Base-by-base conservation (phyloP, 345 rosid genomes). In the Rhodamnia argentea region DNA sequence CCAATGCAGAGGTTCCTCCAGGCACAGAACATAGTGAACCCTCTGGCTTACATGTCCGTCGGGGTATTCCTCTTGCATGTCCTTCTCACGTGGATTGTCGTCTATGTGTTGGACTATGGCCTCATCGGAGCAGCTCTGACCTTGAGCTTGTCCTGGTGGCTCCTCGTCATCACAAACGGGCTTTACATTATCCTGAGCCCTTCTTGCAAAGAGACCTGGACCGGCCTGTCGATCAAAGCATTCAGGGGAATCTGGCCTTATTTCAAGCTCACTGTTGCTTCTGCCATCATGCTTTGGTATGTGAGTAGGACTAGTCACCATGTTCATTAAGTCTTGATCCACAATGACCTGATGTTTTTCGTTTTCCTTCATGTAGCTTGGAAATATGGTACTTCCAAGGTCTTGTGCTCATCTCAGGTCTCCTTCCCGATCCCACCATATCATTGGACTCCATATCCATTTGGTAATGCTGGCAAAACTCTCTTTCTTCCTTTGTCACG, bases 301-400 rank as follows among this genome's bases (percentile, higher is more conserved):
- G 81, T 83, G 47, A 18, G 47, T 4, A 70, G 47, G 47, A 18
- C 47, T 37, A 20, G 26, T 70, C 47, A 70, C 47, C 26, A 32
- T 83, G 62, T 22, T 84, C 64, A 40, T 58, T 47, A n/a, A 74
- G 87, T 81, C 15, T 44, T 85, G 42, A 52, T 37, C 47, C 70
- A 29, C 27, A 22, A 7, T 51, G 52, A 53, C 32, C 26, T 58
- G 51, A 82, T 40, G 16, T 83, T 83, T 27, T 42, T 32, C 47
- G 7, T 83, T 20, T 20, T n/a, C 55, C 51, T 37, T 40, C n/a
- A 37, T 89, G 89, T 62, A 97, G 98, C 86, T 94, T 97, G 94
- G 99, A 97, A 93, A 92, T 97, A 84, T 97, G 99, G 98, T 97
- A 96, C 92, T 92, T 83, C 87, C 99, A 97, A 94, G 99, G 98